Evolutionary conservation across 2,329 filamentous ascomycete species (phyloP), one percentile per base, ranked within the genome.

Genomic region (Hypoxylon sp.): DNA sequence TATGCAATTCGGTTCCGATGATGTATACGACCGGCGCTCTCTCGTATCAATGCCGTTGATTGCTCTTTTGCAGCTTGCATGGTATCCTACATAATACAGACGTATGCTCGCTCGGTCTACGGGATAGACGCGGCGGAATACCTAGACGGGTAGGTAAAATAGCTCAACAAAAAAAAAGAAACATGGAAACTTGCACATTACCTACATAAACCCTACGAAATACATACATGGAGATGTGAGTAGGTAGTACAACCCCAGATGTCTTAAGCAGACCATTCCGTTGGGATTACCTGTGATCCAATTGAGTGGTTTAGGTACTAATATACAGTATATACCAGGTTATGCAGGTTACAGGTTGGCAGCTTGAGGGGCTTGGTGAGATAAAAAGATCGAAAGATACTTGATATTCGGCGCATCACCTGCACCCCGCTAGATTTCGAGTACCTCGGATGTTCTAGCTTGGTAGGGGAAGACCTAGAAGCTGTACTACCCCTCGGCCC

Each of bases 1-100:
- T 24, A 56, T 55, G 57, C 44, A 44, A 32, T 34, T 51, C 19
- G 20, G 41, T 41, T 28, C 41, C 43, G 41, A 46, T 46, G 24
- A 24, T 46, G 24, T 51, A 49, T 53, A 57, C 56, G 53, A 57
- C 52, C 55, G 49, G 54, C 53, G 56, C 62, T 26, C 53, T 53
- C 62, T 26, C 8, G 30, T 54, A 51, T 44, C 37, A 19, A 43
- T 56, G 53, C 52, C 43, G 49, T 17, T 24, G 13, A 57, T 64
- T 62, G 51, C 48, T 41, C 41, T 32, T 59, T 39, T 11, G 41
- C 19, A 26, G 24, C 26, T 28, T 26, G 55, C 58, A 60, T 62
- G 47, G 37, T 46, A 37, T 50, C 37, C 37, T 41, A 19, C 17
- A 41, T n/a, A 39, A n/a, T 39, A 41, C 37, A 17, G 3, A n/a